These are phyloP conservation scores for Kregervanrija pseudodelftensis DNA, from an alignment of 805 yeast species.

Conservation along the genomic window DNA sequence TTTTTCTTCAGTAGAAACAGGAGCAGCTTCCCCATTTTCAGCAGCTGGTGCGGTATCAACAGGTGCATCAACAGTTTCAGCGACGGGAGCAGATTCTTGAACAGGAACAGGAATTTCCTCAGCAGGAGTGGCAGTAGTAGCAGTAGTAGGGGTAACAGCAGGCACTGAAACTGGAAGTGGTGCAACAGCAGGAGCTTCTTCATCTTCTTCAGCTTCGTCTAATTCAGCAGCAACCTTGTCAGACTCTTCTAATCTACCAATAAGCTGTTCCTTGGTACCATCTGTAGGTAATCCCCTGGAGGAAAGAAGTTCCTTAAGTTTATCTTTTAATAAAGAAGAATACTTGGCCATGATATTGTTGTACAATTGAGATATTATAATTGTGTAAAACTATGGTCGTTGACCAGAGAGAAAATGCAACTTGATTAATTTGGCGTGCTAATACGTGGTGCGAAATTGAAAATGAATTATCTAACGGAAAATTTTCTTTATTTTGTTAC, in stretches of 20 bases:
- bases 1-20: conserved; percentile 11
- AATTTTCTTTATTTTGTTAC: not conserved
- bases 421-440: too few species aligned
- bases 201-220: conserved; percentile 17
- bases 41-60: conserved; percentile 10
- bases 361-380: not conserved
- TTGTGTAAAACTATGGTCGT: not conserved
- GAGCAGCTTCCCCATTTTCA: conserved; percentile 9
- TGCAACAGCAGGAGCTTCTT: conserved; percentile 9
- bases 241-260: conserved; percentile 54
- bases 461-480: too few species aligned
- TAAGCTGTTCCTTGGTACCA: conserved; percentile 78
- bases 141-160: conserved; percentile 7
- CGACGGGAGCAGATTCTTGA: not conserved
- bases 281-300: conserved; percentile 56
- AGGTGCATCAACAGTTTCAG: conserved; percentile 8
- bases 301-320: conserved; percentile 72
- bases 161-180: conserved; percentile 9
- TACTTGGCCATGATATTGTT: conserved; percentile 40
- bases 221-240: conserved; percentile 35
- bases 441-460: too few species aligned
- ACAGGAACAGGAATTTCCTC: conserved; percentile 11
- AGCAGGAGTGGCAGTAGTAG: conserved; percentile 11
- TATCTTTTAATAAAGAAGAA: conserved; percentile 69
- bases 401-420: too few species aligned